phyloP scores from a whole-genome alignment of 2,329 filamentous ascomycete species.

The Pyrenophora graminea region DNA sequence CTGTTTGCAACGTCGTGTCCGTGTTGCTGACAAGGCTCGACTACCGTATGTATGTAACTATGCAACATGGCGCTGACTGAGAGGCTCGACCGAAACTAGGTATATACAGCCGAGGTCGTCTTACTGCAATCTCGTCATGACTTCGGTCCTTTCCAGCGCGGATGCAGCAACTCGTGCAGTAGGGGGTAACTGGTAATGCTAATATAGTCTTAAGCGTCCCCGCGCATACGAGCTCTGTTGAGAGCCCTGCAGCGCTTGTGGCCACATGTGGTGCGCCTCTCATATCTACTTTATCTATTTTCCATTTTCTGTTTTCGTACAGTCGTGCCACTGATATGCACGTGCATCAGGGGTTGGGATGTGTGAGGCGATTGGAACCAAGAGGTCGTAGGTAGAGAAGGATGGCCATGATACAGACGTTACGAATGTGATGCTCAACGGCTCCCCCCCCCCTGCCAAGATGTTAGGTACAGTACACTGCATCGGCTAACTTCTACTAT shows the following conservation, averaged over 20 bases:
- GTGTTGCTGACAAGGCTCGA: no score
- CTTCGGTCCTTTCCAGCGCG: no score
- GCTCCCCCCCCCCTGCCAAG: constrained; percentile 12
- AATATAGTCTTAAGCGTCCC: no score
- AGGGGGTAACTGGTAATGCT: no score
- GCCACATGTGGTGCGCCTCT: constrained; percentile 50
- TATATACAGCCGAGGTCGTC: no score
- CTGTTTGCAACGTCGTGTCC: no score
- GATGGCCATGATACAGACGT: not conserved
- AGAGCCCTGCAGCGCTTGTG: constrained; percentile 40
- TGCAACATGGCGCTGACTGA: no score
- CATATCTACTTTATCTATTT: constrained; percentile 32
- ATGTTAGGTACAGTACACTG: not conserved
- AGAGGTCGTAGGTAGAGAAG: constrained; percentile 38
- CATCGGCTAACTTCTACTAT: not conserved
- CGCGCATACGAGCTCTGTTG: no score
- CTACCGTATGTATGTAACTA: no score
- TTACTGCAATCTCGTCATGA: no score
- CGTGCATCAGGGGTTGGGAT: constrained; percentile 46
- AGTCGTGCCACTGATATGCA: constrained; percentile 38
- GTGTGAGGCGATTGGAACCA: constrained; percentile 52
- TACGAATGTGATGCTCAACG: not conserved
- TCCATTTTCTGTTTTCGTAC: constrained; percentile 23
- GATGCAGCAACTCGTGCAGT: no score
- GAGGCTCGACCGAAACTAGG: no score